Evolutionary conservation across 2,329 filamentous ascomycete species (phyloP), one percentile per base, ranked within the genome.

Genomic region (Epichloe aotearoae): DNA sequence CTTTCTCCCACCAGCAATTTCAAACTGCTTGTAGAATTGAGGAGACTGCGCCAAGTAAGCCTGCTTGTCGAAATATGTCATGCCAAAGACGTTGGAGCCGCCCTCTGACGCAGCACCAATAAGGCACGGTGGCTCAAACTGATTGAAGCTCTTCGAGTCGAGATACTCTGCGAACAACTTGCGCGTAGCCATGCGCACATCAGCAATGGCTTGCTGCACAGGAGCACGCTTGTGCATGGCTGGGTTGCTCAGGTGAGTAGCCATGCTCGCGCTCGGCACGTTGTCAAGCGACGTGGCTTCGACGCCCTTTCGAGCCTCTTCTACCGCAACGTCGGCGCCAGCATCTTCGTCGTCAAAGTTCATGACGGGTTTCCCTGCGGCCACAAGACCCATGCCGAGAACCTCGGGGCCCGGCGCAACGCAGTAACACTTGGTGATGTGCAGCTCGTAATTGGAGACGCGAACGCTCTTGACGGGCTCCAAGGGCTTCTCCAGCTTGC

Each of bases 81-180:
- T 74, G 59, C 84, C 77, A 68, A 98, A 97, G 40, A 97, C 91
- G 64, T 91, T 94, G 58, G 83, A 83, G 57, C 93, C 93, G 61
- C 93, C 91, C 71, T 98, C 93, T 4, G 88, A 93, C 4, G 93
- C 86, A 14, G 91, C 86, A 47, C 85, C 90, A 50, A 95, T 87
- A 42, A 98, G 75, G 66, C 89, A 91, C 10, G 93, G 89, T 2
- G 90, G 86, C 66, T 95, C 88, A 62, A 96, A 89, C 66, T 87
- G 80, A 56, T 84, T 82, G 66, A 95, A 95, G 50, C 82, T 79
- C 53, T 79, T 79, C 56, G 78, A 74, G 54, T 83, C 76, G 58
- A 96, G 82, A 66, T 90, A 97, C 58, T 89, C 82, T 33, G 41
- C 41, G 40, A 94, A 94, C 12, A 93, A 74, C 54, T 78, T 74